Conservation (phyloP, 192 early-diverging fungal species). For the Obelidium mucronatum region DNA sequence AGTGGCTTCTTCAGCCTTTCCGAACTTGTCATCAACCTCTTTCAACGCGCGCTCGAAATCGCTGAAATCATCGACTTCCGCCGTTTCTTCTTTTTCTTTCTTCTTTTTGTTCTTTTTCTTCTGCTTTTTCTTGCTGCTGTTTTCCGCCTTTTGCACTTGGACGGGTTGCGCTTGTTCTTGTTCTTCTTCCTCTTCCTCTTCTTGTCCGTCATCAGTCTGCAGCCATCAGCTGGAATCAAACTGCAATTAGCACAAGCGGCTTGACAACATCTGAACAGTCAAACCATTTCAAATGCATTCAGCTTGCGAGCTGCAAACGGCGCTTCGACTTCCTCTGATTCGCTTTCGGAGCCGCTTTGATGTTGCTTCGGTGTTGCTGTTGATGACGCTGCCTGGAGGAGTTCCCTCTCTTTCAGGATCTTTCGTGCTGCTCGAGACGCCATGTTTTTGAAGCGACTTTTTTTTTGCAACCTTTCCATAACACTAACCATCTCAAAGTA, state of each 20-base stretch:
- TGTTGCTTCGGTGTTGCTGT: too few relatives aligned
- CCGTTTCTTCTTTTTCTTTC: neutral
- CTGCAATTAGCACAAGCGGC: neutral
- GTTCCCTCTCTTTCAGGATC: conserved; percentile 22
- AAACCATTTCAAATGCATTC: conserved; percentile 72
- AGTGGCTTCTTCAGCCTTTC: neutral
- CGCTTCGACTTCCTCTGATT: conserved; percentile 47
- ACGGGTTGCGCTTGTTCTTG: conserved; percentile 41
- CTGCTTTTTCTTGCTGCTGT: neutral
- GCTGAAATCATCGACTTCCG: conserved; percentile 36
- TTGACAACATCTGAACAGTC: conserved; percentile 12
- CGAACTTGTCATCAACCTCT: conserved; percentile 68
- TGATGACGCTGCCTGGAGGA: neutral
- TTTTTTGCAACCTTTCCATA: too few relatives aligned
- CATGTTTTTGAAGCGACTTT: conserved; percentile 26
- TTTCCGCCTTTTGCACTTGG: conserved; percentile 38
- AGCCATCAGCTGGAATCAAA: conserved; percentile 2
- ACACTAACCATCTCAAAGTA: too few relatives aligned
- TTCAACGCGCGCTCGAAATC: conserved; percentile 72
- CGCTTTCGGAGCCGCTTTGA: conserved; percentile 46
- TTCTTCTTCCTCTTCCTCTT: conserved; percentile 69
- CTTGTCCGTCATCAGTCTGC: conserved; percentile 31
- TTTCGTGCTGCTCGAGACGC: conserved; percentile 34
- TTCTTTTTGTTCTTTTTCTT: conserved; percentile 33
- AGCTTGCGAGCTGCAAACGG: conserved; percentile 19